These are phyloP conservation scores for Trametes versicolor DNA, from an alignment of 1,284 basidiomycete genomes.

Conservation along the genomic window DNA sequence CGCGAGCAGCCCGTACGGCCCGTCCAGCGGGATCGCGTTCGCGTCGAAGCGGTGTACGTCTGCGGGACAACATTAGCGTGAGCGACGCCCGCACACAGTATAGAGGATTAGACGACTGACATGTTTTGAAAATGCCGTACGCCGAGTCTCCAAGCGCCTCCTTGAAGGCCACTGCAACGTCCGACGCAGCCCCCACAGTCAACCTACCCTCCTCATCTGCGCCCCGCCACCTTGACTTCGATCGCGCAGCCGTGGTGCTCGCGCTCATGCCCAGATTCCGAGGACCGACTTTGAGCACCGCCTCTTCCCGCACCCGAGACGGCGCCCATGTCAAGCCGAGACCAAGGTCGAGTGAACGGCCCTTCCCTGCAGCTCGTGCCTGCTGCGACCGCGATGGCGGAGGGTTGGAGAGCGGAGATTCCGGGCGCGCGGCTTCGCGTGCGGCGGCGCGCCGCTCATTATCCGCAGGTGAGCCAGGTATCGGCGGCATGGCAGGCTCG, in stretches of 20 bases:
- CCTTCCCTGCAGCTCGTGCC: conserved; percentile 57
- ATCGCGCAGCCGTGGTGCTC: conserved; percentile 34
- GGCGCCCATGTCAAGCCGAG: conserved; percentile 74
- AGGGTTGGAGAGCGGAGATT: conserved; percentile 23
- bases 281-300: conserved; percentile 57
- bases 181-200: conserved; percentile 48
- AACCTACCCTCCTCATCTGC: conserved; percentile 48
- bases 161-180: conserved; percentile 72
- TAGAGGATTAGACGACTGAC: conserved; percentile 53
- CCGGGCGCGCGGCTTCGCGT: conserved; percentile 16
- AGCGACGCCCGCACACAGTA: conserved; percentile 15
- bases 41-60: conserved; percentile 70
- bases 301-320: conserved; percentile 67
- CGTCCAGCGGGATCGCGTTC: conserved; percentile 77
- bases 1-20: conserved; percentile 69
- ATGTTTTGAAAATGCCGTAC: conserved; percentile 74
- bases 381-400: conserved; percentile 45
- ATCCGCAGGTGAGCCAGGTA: conserved; percentile 49
- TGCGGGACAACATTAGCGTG: conserved; percentile 26
- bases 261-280: conserved; percentile 21
- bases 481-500: conserved; percentile 52
- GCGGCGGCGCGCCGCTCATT: conserved; percentile 35
- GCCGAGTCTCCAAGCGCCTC: conserved; percentile 67
- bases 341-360: conserved; percentile 73
- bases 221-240: conserved; percentile 44